Conservation (phyloP, 192 early-diverging fungal species). For the Backusella westeae region DNA sequence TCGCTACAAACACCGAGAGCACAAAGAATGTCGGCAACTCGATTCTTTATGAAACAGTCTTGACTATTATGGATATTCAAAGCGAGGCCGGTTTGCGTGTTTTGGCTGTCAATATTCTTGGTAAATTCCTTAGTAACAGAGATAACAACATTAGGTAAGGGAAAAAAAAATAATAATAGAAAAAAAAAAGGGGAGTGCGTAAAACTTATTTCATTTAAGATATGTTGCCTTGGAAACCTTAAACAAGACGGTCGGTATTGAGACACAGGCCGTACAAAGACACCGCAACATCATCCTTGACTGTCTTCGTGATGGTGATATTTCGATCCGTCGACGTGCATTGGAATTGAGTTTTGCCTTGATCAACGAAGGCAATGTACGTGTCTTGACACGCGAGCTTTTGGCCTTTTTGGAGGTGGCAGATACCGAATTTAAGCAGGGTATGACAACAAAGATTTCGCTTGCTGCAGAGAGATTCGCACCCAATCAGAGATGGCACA, state of each 20-base stretch:
- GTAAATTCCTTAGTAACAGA: slow-evolving; percentile 89
- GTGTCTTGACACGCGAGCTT: slow-evolving; percentile 89
- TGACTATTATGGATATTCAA: slow-evolving; percentile 95
- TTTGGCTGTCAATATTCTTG: slow-evolving; percentile 96
- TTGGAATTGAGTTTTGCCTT: slow-evolving; percentile 95
- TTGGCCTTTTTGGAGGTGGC: slow-evolving; percentile 90
- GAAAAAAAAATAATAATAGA: background rate
- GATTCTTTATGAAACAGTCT: slow-evolving; percentile 95
- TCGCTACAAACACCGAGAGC: slow-evolving; percentile 93
- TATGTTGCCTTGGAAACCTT: slow-evolving; percentile 98
- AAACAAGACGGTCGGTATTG: slow-evolving; percentile 84
- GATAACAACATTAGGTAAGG: slow-evolving; percentile 95
- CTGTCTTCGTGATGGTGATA: slow-evolving; percentile 92
- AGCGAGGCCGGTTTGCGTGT: slow-evolving; percentile 89
- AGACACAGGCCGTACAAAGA: slow-evolving; percentile 93
- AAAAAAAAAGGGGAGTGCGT: too few species aligned
- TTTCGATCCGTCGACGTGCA: slow-evolving; percentile 95
- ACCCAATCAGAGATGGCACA: slow-evolving; percentile 95
- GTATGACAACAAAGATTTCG: slow-evolving; percentile 89
- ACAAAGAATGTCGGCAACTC: slow-evolving; percentile 97
- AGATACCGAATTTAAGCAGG: slow-evolving; percentile 85
- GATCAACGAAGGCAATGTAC: slow-evolving; percentile 91
- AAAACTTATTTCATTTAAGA: slow-evolving; percentile 36
- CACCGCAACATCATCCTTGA: slow-evolving; percentile 96
- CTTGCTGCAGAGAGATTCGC: slow-evolving; percentile 91